phyloP scores from a whole-genome alignment of 2,329 filamentous ascomycete species.

The Sclerotinia spermophila region DNA sequence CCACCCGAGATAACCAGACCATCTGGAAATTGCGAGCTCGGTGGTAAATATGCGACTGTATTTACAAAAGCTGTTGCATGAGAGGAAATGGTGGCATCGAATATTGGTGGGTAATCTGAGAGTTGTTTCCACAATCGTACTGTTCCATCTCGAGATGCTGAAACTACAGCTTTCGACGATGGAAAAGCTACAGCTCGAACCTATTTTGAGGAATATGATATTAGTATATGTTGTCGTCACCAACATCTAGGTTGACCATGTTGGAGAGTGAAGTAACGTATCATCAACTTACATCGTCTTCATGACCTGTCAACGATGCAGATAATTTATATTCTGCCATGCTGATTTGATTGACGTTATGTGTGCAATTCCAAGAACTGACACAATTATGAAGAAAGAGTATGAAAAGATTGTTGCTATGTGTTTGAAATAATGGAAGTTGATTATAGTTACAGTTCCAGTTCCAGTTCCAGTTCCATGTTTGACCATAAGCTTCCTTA shows the following conservation, averaged over 20 bases:
- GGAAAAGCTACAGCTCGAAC: slow-evolving; percentile 85
- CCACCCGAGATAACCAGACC: slow-evolving; percentile 85
- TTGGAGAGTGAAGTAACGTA: slow-evolving; percentile 19
- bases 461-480: slow-evolving; percentile 20
- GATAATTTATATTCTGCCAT: slow-evolving; percentile 93
- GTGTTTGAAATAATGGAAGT: neutral
- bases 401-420: neutral
- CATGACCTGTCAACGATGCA: slow-evolving; percentile 81
- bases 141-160: slow-evolving; percentile 86
- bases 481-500: slow-evolving; percentile 25
- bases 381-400: neutral
- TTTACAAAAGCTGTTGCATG: slow-evolving; percentile 87
- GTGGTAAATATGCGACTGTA: slow-evolving; percentile 70
- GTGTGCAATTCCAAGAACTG: neutral
- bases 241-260: slow-evolving; percentile 1
- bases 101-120: slow-evolving; percentile 62
- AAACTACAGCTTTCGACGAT: slow-evolving; percentile 66
- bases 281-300: slow-evolving; percentile 74
- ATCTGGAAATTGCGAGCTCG: slow-evolving; percentile 62
- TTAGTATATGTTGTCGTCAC: neutral
- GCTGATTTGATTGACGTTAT: slow-evolving; percentile 18
- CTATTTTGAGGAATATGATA: slow-evolving; percentile 45
- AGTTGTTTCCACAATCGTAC: slow-evolving; percentile 80
- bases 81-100: slow-evolving; percentile 73
- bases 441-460: slow-evolving; percentile 17